These are phyloP conservation scores for Coemansia interrupta DNA, from an alignment of 192 early-diverging fungal genomes.

Conservation along the genomic window DNA sequence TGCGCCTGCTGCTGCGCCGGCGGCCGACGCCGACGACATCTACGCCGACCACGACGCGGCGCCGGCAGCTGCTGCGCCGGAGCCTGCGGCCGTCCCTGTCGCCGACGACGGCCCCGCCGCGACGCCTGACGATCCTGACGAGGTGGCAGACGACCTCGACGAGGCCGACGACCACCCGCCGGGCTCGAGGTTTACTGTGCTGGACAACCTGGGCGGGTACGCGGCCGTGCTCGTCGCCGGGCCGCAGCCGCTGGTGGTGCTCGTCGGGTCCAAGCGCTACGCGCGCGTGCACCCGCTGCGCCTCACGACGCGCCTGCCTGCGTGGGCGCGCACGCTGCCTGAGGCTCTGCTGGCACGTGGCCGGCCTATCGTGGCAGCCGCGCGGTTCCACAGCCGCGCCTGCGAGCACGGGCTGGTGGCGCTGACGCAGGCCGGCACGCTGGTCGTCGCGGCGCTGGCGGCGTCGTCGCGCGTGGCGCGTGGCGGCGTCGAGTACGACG, in stretches of 20 bases:
- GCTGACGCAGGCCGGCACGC: conserved; percentile 39
- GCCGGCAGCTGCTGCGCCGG: not conserved
- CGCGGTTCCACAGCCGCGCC: conserved; percentile 41
- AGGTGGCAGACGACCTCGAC: not conserved
- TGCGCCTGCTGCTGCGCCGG: not conserved
- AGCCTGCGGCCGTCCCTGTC: not conserved
- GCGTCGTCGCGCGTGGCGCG: conserved; percentile 17
- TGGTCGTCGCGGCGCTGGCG: conserved; percentile 32
- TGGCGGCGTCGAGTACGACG: conserved; percentile 43
- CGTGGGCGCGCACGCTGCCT: conserved; percentile 12
- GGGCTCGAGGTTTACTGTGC: conserved; percentile 26
- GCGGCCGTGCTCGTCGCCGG: conserved; percentile 38
- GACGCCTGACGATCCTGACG: too few relatives aligned
- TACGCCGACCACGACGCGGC: conserved; percentile 12
- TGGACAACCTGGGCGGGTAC: conserved; percentile 43
- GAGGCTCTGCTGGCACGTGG: conserved; percentile 17
- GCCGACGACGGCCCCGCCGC: not conserved
- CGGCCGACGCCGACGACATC: conserved; percentile 11
- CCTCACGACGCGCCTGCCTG: conserved; percentile 18
- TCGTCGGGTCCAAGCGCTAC: conserved; percentile 35
- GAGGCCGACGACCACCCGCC: conserved; percentile 7
- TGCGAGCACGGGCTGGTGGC: conserved; percentile 41
- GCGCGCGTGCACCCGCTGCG: conserved; percentile 49
- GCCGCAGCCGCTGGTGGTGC: conserved; percentile 24
- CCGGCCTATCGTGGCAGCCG: conserved; percentile 25